These are phyloP conservation scores for Camellia sinensis DNA, from an alignment of 148 eudicot genomes.

Conservation along the genomic window DNA sequence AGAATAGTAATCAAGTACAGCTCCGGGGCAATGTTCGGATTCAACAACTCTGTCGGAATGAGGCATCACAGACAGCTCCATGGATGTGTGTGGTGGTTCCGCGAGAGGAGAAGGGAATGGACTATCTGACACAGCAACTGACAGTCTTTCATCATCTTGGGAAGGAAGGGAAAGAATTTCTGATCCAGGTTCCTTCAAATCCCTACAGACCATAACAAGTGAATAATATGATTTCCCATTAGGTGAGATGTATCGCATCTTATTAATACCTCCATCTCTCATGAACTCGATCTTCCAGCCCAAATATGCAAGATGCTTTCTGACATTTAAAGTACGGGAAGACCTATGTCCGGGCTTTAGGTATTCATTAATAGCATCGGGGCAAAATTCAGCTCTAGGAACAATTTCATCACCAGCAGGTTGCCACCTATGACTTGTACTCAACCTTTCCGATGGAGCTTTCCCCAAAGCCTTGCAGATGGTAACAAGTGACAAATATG, in stretches of 20 bases:
- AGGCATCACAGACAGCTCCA: not conserved
- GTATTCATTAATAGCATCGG: slow-evolving; percentile 41
- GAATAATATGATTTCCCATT: slow-evolving; percentile 31
- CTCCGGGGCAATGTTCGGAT: slow-evolving; percentile 53
- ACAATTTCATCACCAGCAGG: slow-evolving; percentile 31
- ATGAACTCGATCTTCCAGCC: slow-evolving; percentile 62
- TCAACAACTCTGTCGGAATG: slow-evolving; percentile 12
- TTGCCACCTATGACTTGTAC: slow-evolving; percentile 20
- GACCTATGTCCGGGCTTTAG: slow-evolving; percentile 6
- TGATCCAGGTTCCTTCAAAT: slow-evolving; percentile 1
- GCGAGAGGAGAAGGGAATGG: not conserved
- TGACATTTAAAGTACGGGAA: slow-evolving; percentile 3
- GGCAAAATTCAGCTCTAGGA: slow-evolving; percentile 44
- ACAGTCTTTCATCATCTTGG: slow-evolving; percentile 14
- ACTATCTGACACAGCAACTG: slow-evolving; percentile 4
- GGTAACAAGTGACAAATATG: slow-evolving; percentile 31
- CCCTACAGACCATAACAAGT: slow-evolving; percentile 31
- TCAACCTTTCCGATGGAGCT: slow-evolving; percentile 10
- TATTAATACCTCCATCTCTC: not conserved
- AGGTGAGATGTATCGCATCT: slow-evolving; percentile 56
- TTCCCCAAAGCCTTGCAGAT: slow-evolving; percentile 23
- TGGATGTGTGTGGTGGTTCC: slow-evolving; percentile 7
- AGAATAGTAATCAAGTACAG: slow-evolving; percentile 36
- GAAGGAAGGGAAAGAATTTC: slow-evolving; percentile 17
- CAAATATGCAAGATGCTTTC: slow-evolving; percentile 54